Base-by-base conservation (phyloP, 108 stramenopile genomes). In the Conticribra guillardii region DNA sequence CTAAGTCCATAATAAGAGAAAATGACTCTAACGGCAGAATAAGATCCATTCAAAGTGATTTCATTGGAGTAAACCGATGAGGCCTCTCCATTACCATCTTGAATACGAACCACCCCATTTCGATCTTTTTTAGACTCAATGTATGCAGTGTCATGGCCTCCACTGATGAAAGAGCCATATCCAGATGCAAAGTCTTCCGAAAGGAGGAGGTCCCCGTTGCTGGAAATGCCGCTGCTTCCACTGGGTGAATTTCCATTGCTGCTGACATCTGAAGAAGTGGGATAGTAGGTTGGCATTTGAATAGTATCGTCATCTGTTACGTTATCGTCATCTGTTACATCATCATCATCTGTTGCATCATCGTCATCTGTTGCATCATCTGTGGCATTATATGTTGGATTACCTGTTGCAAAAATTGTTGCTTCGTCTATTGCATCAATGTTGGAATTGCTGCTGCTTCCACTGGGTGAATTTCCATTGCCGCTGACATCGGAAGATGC, bases 171-270 rank as follows among this genome's bases (percentile, higher is more conserved):
- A 19, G 32, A 24, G 21, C 59, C 59, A 21, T 60, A 60, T 2
- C 59, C 59, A 45, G 34, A 4, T 16, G 29, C 23, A 37, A 60
- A 60, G 32, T 60, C 59, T 24, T 60, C 59, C 14, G 19, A 41
- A 45, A 45, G 22, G 32, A 33, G 19, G 34, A 21, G 30, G 3
- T 5, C 29, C 4, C 32, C 59, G 41, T 32, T 7, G 18, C 9
- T 41, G 2, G 22, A 1, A 45, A 23, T 11, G n/a, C 44, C 21
- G 41, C 9, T 11, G 9, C n/a, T 45, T 2, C 14, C 59, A 24
- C 22, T 45, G 2, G 11, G n/a, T 4, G 19, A 4, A 19, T 11
- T 21, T 11, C 4, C 18, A 51, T 11, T 51, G 18, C 17, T 51
- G 37, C 11, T 11, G 37, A 9, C 37, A 11, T 9, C 37, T 5